Evolutionary conservation across 768 basidiomycete species (phyloP), one percentile per base, ranked within the genome.

Genomic region (Collybia sordida): DNA sequence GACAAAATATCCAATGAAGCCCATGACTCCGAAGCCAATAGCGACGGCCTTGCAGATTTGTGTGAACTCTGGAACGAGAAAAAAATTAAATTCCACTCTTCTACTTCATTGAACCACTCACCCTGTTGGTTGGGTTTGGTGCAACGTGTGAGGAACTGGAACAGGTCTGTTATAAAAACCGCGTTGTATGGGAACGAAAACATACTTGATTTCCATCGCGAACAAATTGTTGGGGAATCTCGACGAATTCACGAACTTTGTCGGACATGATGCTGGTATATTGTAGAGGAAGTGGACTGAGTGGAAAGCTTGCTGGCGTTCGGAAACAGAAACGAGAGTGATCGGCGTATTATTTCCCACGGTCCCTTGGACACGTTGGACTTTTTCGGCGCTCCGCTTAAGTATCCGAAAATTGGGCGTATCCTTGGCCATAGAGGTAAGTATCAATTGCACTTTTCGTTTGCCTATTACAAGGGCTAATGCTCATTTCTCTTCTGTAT

Each of bases 1-100:
- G 58, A 97, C 95, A 65, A 98, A 88, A 77, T 96, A 99, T 14
- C 97, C 97, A 67, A 99, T 94, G 80, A 98, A 96, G 14, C 97
- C 97, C 95, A 98, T 98, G 58, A 99, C 91, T 44, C 88, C 93
- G 64, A 99, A 99, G 12, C 97, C 97, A 53, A 98, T 86, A 2
- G 94, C 94, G 47, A 99, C 93, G 27, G 97, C 97, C 67, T 86
- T 88, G 75, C 88, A 98, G 57, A 99, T 95, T 66, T 96, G 93
- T 36, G 83, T 59, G 71, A 95, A 99, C 68, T 99, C 97, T 99
- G 67, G 17, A 53, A 11, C 54, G 44, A 11, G 4, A 42, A 36
- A 34, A 40, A 3, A 25, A 31, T 4, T 14, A 31, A 14, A 31
- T 31, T 31, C 31, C 14, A 14, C 9, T 3, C 31, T 6, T 12